phyloP scores from a whole-genome alignment of 2,329 filamentous ascomycete species.

The Cladophialophora exuberans region DNA sequence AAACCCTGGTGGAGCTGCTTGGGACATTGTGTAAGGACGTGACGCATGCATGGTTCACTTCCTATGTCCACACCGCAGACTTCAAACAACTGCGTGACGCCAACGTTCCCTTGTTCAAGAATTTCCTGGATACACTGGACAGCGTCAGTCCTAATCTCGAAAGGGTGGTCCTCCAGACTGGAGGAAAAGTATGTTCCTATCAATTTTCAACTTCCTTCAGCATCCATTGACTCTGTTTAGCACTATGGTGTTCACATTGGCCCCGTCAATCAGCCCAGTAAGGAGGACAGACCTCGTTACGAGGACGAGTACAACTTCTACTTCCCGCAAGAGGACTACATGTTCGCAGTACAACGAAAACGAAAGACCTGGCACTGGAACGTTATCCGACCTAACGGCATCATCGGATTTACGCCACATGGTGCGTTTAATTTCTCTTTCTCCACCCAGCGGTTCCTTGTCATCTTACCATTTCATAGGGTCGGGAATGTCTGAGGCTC shows the following conservation, averaged over 20 bases:
- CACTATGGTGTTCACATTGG: slow-evolving; percentile 39
- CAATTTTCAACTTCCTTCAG: background rate
- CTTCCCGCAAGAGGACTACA: slow-evolving; percentile 33
- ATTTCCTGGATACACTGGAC: slow-evolving; percentile 39
- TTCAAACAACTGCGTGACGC: slow-evolving; percentile 34
- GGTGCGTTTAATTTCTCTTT: slow-evolving; percentile 26
- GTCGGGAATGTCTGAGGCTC: slow-evolving; percentile 38
- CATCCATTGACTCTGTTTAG: background rate
- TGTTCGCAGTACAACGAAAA: slow-evolving; percentile 26
- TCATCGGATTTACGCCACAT: slow-evolving; percentile 37
- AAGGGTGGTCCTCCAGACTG: slow-evolving; percentile 38
- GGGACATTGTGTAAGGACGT: slow-evolving; percentile 33
- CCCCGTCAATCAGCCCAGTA: slow-evolving; percentile 32
- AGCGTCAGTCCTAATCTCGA: slow-evolving; percentile 33
- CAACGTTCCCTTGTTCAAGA: slow-evolving; percentile 39
- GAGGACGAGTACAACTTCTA: slow-evolving; percentile 27
- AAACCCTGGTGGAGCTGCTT: slow-evolving; percentile 30
- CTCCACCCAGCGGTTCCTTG: background rate
- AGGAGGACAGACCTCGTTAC: slow-evolving; percentile 32
- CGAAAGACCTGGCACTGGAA: slow-evolving; percentile 35
- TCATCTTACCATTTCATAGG: background rate
- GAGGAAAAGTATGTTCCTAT: slow-evolving; percentile 32
- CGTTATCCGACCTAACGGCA: slow-evolving; percentile 38
- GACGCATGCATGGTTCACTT: slow-evolving; percentile 42
- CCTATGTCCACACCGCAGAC: slow-evolving; percentile 40